Percentiles rank a stretch among this genome's conserved stretches.
These are phyloP conservation scores for Coniochaeta sp. DNA, from an alignment of 2,329 filamentous ascomycete species.

Conservation along the genomic window DNA sequence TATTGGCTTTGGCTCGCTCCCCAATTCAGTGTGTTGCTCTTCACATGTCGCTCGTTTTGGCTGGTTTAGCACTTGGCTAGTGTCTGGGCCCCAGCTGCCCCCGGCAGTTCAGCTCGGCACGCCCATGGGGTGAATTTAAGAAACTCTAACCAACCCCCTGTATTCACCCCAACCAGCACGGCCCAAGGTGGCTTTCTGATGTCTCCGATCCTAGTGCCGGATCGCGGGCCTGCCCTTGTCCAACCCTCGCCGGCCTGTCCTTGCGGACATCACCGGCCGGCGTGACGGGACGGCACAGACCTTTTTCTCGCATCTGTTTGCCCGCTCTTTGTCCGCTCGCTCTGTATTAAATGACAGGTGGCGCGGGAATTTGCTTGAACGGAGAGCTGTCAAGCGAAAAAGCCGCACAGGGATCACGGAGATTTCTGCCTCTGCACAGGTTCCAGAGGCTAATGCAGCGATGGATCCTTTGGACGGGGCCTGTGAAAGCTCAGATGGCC, in stretches of 20 bases:
- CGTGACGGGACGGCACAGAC: background rate
- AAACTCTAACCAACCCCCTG: background rate
- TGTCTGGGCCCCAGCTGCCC: background rate
- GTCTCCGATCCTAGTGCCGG: conserved; percentile 1
- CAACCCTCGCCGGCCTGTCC: background rate
- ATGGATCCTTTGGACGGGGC: background rate
- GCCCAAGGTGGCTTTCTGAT: background rate
- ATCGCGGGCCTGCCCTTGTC: background rate
- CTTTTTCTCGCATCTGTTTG: background rate
- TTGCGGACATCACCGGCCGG: background rate
- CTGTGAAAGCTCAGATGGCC: background rate
- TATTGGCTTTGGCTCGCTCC: background rate
- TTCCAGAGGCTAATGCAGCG: background rate
- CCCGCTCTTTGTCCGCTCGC: background rate
- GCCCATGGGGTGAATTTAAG: background rate
- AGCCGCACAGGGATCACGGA: background rate
- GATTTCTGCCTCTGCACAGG: background rate
- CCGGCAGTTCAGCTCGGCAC: background rate
- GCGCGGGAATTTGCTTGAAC: background rate
- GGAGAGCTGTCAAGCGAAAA: background rate
- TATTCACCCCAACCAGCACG: background rate
- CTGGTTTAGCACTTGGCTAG: background rate
- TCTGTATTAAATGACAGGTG: background rate
- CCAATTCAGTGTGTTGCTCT: background rate
- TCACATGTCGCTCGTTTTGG: background rate